Evolutionary conservation across 805 yeast genomes (phyloP).

Genomic region (Monosporozyma solicola): DNA sequence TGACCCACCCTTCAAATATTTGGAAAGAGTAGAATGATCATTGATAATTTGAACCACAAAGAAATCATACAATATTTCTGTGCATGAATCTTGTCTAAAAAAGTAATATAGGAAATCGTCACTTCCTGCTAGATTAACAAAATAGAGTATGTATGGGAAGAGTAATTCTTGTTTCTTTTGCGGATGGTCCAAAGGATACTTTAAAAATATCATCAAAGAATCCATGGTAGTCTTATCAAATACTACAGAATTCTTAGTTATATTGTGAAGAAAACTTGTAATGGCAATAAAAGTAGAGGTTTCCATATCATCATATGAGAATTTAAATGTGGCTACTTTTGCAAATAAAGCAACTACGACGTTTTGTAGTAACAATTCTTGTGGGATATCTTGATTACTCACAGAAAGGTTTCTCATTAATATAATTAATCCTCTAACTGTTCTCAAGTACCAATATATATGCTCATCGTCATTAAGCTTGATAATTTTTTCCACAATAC

Average conservation of each 20-base stretch:
- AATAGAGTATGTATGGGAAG: conserved; percentile 15
- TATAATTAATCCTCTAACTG: conserved; percentile 40
- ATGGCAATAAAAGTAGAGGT: conserved; percentile 13
- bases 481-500: conserved; percentile 1
- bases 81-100: conserved; percentile 13
- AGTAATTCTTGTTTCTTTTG: conserved; percentile 7
- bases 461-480: conserved; percentile 3
- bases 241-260: conserved; percentile 11
- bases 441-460: conserved; percentile 24
- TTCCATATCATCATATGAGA: conserved; percentile 16
- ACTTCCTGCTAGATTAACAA: conserved; percentile 15
- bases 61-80: conserved; percentile 12
- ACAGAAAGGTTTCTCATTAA: conserved; percentile 41
- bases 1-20: background rate
- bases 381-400: conserved; percentile 25
- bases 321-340: background rate
- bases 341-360: conserved; percentile 8
- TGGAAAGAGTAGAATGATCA: conserved; percentile 10
- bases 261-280: conserved; percentile 19
- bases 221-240: conserved; percentile 17
- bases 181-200: conserved; percentile 14
- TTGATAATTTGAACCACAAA: conserved; percentile 11
- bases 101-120: conserved; percentile 22
- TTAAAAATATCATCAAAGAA: conserved; percentile 12
- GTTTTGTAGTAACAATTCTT: conserved; percentile 15